Evolutionary conservation across 2,329 filamentous ascomycete genomes (phyloP), one percentile per base, ranked within the genome.

Genomic region (Aspergillus luchuensis): DNA sequence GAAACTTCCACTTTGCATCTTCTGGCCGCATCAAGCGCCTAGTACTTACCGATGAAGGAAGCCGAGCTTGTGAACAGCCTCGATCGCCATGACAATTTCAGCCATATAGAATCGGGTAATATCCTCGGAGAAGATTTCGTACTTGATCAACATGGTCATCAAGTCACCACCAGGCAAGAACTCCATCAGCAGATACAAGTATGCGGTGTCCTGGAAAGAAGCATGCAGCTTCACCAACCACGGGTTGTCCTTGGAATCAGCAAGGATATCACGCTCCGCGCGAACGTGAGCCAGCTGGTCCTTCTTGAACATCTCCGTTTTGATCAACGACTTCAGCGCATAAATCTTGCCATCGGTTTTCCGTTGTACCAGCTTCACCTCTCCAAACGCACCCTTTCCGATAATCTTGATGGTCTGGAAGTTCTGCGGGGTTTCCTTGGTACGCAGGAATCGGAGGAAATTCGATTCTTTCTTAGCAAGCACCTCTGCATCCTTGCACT

Each of bases 61-160:
- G 63, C 95, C 95, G 66, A 98, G 85, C 77, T 96, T 97, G 79
- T 99, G 95, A 45, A 99, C 95, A 13, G 95, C 95, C 74, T 99
- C 95, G 68, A 99, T 98, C n/a, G 95, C 95, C 73, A 98, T 85
- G 23, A 97, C 91, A 70, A 98, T 94, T 78, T 99, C 94, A 23
- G 95, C 95, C 87, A 99, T 99, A 79, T 99, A 99, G 79, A 99
- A 99, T 17, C 95, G 88, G 30, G 95, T 99, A 68, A 99, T 98
- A 69, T 99, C 95, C 77, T 98, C 94, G 0, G 92, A 96, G 78
- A 99, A 99, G 76, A 99, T 97, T 77, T 99, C 95, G 74, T 99
- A 99, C 84, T 98, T 99, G 82, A 99, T 99, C 69, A 99, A 84
- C 95, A 99, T 99, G 3, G 95, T 99, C 95, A 99, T 99, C 76